Base-by-base conservation (phyloP, 2,329 filamentous ascomycete genomes). In the Diplodia mutila region DNA sequence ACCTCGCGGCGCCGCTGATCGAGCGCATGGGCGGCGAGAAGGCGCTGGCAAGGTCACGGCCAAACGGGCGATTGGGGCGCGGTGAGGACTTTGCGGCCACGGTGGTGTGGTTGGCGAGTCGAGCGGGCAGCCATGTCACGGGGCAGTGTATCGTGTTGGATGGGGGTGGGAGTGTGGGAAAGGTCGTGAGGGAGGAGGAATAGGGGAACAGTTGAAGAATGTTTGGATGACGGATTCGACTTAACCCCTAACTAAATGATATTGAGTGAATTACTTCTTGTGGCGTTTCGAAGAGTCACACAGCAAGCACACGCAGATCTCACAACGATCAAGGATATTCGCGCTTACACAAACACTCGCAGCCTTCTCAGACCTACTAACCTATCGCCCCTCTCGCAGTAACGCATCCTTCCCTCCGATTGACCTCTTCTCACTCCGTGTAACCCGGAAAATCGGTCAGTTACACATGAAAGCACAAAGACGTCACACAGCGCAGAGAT, bases 11-110 rank as follows among this genome's bases (percentile, higher is more conserved):
- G 37, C 77, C 75, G 4, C 69, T 80, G 59, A 80, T 80, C 49
- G 76, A 79, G 21, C 73, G 73, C 21, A 69, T 78, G 4, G 78
- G 78, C 4, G 78, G 78, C 14, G 77, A 80, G 3, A 80, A 86
- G 73, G 83, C 74, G 53, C 64, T 79, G 16, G 71, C 74, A 32
- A 71, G 75, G 21, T 69, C 61, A 16, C 78, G 77, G 61, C 77
- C 77, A 0, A 69, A 76, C 2, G 74, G 73, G 64, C 70, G 75
- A 42, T 65, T 79, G 4, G 77, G 77, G 3, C 72, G 75, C 52
- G 72, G 76, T 2, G 75, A 77, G 61, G 77, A 79, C 51, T 79
- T 79, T 67, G 77, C 76, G 21, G 77, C 76, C 6, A 74, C 77
- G 3, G 77, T 78, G 74, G 73, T 79, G 2, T 79, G 74, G 61